Evolutionary conservation across 163 green algal genomes (phyloP), one percentile per base, ranked within the genome.

Genomic region (Scenedesmus sp.): DNA sequence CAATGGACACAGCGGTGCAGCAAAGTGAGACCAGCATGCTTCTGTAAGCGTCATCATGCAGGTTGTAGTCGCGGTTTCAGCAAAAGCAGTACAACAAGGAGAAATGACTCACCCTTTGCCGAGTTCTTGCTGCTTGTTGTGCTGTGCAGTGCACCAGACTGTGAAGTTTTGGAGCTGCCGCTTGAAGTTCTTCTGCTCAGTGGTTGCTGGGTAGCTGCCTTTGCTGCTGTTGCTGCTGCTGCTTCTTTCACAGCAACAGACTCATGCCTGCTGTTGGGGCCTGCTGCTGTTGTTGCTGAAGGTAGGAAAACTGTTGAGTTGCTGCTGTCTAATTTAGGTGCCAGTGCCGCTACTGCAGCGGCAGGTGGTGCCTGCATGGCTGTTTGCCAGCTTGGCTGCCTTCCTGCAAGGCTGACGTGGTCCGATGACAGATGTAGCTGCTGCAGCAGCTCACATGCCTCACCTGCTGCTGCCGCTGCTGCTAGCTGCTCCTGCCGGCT

Each of bases 381-480:
- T 7, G 2, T 84, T 57, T 57, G 77, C 23, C 77, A 57, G 6
- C 8, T 13, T 57, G 26, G 23, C 23, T 54, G 34, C 4, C 59
- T n/a, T 54, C 13, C 18, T 89, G 84, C 84, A 84, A 1, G 9
- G 34, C 34, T 84, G 12, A 10, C 76, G 23, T 26, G 5, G 76
- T 13, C 34, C 46, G 74, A 62, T 34, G 52, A 64, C 84, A 60
- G 34, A n/a, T 55, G 84, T 62, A 60, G 84, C 84, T 89, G 59
- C 34, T 86, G 81, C 54, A 87, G 16, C 57, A 60, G 46, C 82
- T 34, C 54, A 64, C 9, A 20, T 46, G 52, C 55, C 59, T 46
- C 52, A 87, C 59, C 52, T 64, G 46, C 83, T 88, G 83, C 56
- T 88, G 83, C 57, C 56, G 83, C 20, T 57, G 83, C 57, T 57